Base-by-base conservation (phyloP, 2,329 filamentous ascomycete genomes). In the Trichoderma pleuroti region DNA sequence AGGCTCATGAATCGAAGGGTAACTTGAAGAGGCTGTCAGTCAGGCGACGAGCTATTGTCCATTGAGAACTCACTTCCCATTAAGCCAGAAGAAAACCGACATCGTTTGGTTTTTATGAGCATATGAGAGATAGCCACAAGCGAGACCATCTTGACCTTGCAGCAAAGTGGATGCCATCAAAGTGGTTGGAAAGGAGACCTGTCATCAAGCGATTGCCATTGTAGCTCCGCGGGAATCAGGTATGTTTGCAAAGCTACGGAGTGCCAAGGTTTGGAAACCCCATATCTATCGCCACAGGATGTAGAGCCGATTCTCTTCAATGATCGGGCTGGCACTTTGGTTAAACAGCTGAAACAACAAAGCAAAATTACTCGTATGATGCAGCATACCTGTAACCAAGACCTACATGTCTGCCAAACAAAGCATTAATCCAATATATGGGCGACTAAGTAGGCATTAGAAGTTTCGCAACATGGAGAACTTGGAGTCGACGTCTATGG, bases 401-500 rank as follows among this genome's bases (percentile, higher is more conserved):
- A 28, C 26, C 26, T 4, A 5, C 26, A 28, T 3, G 5, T 5
- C 16, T 42, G 10, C 3, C 39, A 42, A n/a, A 42, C 8, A n/a
- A 16, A 42, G 16, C 4, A 42, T 42, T 42, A 8, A 16, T 9
- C 8, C 16, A 42, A n/a, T 42, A n/a, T 18, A 4, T n/a, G 4
- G 8, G 18, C 4, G 8, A 5, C 18, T 8, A n/a, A 0, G 4
- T 10, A 42, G 39, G 10, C 39, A 5, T 10, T 10, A 1, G 8
- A 10, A 10, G 8, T n/a, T 42, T 0, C n/a, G 8, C 1, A n/a
- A 10, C 8, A 1, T 42, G 5, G 8, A n/a, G 18, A n/a, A 9
- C 16, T n/a, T 10, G 16, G 2, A 42, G 16, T 42, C 10, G 39
- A 42, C 39, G 16, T 4, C 8, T 42, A 42, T 42, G 36, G 16